Evolutionary conservation across 257 asterid species (phyloP).

Genomic region (Fraxinus americana): DNA sequence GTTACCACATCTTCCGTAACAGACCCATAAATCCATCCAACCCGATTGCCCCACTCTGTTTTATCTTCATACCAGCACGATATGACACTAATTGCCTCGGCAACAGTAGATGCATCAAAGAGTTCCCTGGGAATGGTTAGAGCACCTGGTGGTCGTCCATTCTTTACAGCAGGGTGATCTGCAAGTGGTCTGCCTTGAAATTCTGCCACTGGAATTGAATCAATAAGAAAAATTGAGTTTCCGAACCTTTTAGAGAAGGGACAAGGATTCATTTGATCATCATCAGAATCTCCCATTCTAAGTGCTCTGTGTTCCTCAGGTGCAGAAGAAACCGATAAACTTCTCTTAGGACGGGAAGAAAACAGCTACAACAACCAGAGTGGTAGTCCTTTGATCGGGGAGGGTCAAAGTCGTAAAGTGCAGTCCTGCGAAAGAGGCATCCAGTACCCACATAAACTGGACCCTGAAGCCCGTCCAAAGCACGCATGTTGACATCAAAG

Average conservation of each 20-base stretch:
- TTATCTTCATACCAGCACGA: conserved; percentile 83
- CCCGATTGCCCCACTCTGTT: conserved; percentile 81
- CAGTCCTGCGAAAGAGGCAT: conserved; percentile 69
- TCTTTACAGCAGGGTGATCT: conserved; percentile 70
- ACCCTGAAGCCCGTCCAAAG: conserved; percentile 80
- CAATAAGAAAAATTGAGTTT: conserved; percentile 61
- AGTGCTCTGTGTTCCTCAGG: conserved; percentile 55
- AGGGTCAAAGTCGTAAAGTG: conserved; percentile 79
- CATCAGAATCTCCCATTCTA: conserved; percentile 70
- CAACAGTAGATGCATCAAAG: conserved; percentile 73
- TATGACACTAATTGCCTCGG: conserved; percentile 75
- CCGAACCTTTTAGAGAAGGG: conserved; percentile 70
- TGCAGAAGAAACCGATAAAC: conserved; percentile 42
- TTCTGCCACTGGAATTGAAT: conserved; percentile 71
- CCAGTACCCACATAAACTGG: conserved; percentile 89
- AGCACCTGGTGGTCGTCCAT: conserved; percentile 76
- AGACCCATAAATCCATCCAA: conserved; percentile 83
- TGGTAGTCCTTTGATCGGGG: conserved; percentile 60
- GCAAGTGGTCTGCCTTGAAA: conserved; percentile 80
- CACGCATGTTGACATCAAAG: conserved; percentile 86
- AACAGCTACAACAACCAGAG: conserved; percentile 56
- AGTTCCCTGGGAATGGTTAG: conserved; percentile 63
- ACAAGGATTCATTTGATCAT: conserved; percentile 61
- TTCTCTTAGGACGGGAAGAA: conserved; percentile 47
- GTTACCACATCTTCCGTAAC: conserved; percentile 86